phyloP scores from a whole-genome alignment of 345 rosid genomes.

The Zanthoxylum bungeanum region DNA sequence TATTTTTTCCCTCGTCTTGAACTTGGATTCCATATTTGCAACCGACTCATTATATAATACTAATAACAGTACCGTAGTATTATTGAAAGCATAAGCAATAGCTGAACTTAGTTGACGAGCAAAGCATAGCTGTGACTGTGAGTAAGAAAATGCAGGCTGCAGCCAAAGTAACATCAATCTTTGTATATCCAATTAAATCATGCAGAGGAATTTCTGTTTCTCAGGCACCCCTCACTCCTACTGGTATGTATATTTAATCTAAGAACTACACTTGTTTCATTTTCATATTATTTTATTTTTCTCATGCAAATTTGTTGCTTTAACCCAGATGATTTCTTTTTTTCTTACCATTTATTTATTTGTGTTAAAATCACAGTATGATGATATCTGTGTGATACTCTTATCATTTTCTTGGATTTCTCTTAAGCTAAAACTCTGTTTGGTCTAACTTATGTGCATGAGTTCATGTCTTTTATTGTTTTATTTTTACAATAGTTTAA shows the following conservation, averaged over 20 bases:
- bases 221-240: constrained; percentile 68
- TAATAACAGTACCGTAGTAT: too few species aligned
- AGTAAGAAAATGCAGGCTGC: constrained; percentile 5
- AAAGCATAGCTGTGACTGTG: neutral
- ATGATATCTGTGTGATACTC: neutral
- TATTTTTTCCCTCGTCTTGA: too few species aligned
- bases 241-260: constrained; percentile 49
- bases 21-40: too few species aligned
- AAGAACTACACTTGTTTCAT: neutral
- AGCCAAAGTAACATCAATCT: constrained; percentile 53
- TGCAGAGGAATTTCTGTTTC: constrained; percentile 74
- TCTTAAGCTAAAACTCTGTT: neutral
- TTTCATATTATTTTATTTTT: too few species aligned
- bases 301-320: neutral
- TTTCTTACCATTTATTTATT: neutral
- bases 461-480: neutral
- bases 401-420: neutral
- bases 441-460: neutral
- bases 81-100: neutral
- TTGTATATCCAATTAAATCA: constrained; percentile 78
- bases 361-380: neutral
- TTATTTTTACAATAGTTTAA: neutral
- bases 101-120: neutral
- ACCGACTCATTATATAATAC: too few species aligned
- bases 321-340: neutral